A percentile compares a stretch with the other conserved stretches of the same genome.
phyloP scores from a whole-genome alignment of 2,329 filamentous ascomycete species.

The Pestalotiopsis sp. region DNA sequence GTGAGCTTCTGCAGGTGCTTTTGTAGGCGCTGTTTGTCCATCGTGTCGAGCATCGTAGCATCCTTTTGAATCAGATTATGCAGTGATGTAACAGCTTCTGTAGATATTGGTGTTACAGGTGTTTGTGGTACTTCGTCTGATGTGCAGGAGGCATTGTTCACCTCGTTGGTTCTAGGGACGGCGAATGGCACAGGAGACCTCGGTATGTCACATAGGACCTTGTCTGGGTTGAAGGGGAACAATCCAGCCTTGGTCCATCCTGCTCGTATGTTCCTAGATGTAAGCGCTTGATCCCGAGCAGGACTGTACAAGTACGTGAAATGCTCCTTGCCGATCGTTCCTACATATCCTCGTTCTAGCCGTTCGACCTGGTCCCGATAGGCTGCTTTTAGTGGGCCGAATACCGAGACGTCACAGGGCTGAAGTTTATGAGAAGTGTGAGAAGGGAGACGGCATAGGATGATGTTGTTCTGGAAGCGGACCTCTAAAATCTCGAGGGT shows the following conservation, averaged over 20 bases:
- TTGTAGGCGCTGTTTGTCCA: not conserved
- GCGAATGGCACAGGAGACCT: not conserved
- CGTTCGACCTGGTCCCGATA: constrained; percentile 1
- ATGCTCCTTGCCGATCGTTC: constrained; percentile 4
- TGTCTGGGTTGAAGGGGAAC: not conserved
- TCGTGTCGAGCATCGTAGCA: not conserved
- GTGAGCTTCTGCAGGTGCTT: not conserved
- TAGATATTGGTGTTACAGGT: not conserved
- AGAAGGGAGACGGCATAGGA: constrained; percentile 1
- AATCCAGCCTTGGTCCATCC: constrained; percentile 7
- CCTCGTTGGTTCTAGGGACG: not conserved
- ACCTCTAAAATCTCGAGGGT: not conserved
- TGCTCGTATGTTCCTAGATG: constrained; percentile 1
- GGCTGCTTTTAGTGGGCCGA: not conserved
- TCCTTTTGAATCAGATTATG: constrained; percentile 1
- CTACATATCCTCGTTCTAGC: not conserved
- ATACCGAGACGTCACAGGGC: constrained; percentile 1
- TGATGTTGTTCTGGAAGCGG: not conserved
- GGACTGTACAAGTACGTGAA: not conserved
- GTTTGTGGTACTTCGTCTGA: constrained; percentile 1
- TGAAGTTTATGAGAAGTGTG: constrained; percentile 1
- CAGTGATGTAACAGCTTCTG: not conserved
- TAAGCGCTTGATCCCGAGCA: not conserved
- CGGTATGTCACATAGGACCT: constrained; percentile 4
- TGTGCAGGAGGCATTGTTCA: not conserved